Evolutionary conservation across 225 moss, liverwort and hornwort species (phyloP).

Genomic region (Sphagnum contortum): DNA sequence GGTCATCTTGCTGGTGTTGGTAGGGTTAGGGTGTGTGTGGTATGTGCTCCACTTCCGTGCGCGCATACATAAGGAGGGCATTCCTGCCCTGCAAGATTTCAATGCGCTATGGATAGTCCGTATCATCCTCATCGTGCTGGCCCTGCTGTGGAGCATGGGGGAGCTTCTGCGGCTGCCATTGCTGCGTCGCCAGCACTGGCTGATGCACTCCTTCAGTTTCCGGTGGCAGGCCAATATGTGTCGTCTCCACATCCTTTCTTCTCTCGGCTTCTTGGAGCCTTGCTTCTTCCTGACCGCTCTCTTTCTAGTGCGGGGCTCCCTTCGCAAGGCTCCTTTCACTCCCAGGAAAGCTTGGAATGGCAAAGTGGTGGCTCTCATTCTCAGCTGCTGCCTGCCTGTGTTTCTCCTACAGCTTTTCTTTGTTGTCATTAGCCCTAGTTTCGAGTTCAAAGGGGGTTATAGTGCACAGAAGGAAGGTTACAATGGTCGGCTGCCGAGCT

Average conservation of each 20-base stretch:
- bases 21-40: conserved; percentile 76
- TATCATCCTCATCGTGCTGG: conserved; percentile 81
- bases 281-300: conserved; percentile 91
- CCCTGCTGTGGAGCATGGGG: conserved; percentile 73
- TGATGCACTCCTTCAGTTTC: conserved; percentile 62
- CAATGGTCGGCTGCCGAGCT: conserved; percentile 55
- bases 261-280: conserved; percentile 83
- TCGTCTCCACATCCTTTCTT: conserved; percentile 75
- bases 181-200: conserved; percentile 76
- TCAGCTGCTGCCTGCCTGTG: conserved; percentile 76
- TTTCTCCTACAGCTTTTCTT: conserved; percentile 79
- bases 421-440: conserved; percentile 65
- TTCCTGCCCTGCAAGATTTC: conserved; percentile 71
- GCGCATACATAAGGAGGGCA: conserved; percentile 67
- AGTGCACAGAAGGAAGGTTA: conserved; percentile 65
- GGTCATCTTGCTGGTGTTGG: conserved; percentile 76
- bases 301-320: conserved; percentile 79
- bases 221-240: conserved; percentile 73
- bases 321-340: conserved; percentile 76
- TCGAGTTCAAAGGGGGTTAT: conserved; percentile 61
- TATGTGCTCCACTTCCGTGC: conserved; percentile 89
- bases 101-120: conserved; percentile 92
- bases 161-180: conserved; percentile 91
- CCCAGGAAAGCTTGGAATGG: conserved; percentile 88
- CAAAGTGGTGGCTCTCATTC: conserved; percentile 70